Conservation (phyloP, 2,329 filamentous ascomycete genomes). For the Phialemonium atrogriseum region DNA sequence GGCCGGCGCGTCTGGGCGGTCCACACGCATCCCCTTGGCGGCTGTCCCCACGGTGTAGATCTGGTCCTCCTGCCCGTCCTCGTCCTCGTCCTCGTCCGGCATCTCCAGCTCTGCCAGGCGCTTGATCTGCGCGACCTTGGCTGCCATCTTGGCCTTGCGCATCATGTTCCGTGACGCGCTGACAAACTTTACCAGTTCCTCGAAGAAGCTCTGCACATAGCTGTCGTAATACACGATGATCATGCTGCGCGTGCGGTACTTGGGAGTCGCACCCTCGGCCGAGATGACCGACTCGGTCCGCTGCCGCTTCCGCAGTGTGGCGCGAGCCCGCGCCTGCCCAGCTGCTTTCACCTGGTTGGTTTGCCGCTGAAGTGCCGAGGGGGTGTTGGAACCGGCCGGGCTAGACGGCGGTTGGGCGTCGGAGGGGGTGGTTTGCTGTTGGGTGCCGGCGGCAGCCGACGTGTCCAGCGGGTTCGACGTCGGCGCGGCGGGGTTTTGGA, state of each 20-base stretch:
- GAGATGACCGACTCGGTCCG: conserved; percentile 45
- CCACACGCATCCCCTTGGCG: conserved; percentile 1
- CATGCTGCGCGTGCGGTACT: conserved; percentile 64
- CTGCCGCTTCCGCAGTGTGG: conserved; percentile 39
- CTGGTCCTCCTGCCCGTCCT: conserved; percentile 17
- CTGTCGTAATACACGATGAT: conserved; percentile 91
- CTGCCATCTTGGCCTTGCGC: conserved; percentile 80
- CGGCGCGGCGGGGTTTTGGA: conserved; percentile 4
- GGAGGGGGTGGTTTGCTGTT: conserved; percentile 7
- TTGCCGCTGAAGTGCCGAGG: conserved; percentile 28
- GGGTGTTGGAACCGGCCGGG: conserved; percentile 24
- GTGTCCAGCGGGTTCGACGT: conserved; percentile 5
- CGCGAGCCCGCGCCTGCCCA: conserved; percentile 36
- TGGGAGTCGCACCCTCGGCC: conserved; percentile 35
- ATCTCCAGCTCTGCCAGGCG: conserved; percentile 51
- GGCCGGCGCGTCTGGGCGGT: too few relatives aligned
- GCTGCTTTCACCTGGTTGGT: conserved; percentile 35
- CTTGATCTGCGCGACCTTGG: conserved; percentile 60
- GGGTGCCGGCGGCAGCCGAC: conserved; percentile 3
- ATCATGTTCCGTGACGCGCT: conserved; percentile 74
- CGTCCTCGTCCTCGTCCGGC: conserved; percentile 37
- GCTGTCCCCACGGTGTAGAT: conserved; percentile 6
- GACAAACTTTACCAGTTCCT: conserved; percentile 73
- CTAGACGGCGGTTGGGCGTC: conserved; percentile 20
- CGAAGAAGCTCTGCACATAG: conserved; percentile 74